Base-by-base conservation (phyloP, 2,329 filamentous ascomycete genomes). In the Diaporthe helianthi region DNA sequence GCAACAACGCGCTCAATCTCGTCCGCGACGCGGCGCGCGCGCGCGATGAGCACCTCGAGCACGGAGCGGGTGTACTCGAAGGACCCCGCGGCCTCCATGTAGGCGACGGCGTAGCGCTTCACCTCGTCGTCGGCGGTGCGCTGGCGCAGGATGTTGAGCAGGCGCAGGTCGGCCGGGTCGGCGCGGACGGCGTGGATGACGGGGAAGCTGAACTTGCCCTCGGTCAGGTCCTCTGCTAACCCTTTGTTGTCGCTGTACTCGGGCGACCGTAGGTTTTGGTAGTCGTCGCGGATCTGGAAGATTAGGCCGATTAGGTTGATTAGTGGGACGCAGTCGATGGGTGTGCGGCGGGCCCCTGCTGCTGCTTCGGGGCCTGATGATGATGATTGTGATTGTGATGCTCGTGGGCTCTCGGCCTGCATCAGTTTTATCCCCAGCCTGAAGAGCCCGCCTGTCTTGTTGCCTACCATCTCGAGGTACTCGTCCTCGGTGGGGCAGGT, bases 171-270 rank as follows among this genome's bases (percentile, higher is more conserved):
- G 36, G 83, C 81, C 22, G 88, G 92, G 77, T 94, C 88, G 70
- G 91, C 83, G 71, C 93, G 92, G 74, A 98, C 97, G 78, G 92
- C 92, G 82, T 98, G 95, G 76, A 98, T 97, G 76, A 98, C 90
- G 49, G 94, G 94, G 78, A 98, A 98, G 31, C 92, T 95, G 83
- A 98, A 98, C 85, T 98, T 98, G 72, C 95, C 95, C 82, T 98
- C 96, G 1, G 94, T 98, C 75, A 98, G 82, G 80, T 98, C 96
- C 83, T 98, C 95, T 80, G 93, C 97, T 74, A 97, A 87, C 61
- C 95, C 96, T 83, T 98, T 98, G 80, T 97, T 95, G 73, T 91
- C 85, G 46, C 90, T 90, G 83, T 98, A 98, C 76, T 90, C 85
- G n/a, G 82, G 83, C 22, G 85, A 88, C 36, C 86, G 87, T 52